A percentile compares a stretch with the other conserved stretches of the same genome.
Evolutionary conservation across 768 basidiomycete species (phyloP).

Genomic region (Termitomyces sp.): DNA sequence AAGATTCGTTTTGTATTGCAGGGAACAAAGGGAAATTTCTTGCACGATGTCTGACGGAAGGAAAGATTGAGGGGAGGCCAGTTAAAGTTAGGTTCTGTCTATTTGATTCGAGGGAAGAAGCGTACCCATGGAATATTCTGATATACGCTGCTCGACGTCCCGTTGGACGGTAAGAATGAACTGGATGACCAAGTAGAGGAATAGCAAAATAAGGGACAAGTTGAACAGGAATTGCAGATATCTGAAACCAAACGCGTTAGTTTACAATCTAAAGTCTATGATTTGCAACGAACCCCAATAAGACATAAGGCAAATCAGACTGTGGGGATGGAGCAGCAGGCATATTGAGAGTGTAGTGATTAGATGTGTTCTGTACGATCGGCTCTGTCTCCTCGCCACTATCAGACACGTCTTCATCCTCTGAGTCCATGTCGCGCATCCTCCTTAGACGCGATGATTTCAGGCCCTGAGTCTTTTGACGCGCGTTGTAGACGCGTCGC

Average conservation of each 20-base stretch:
- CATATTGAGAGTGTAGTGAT: slow-evolving; percentile 83
- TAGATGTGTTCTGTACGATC: slow-evolving; percentile 48
- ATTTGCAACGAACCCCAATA: slow-evolving; percentile 66
- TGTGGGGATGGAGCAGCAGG: slow-evolving; percentile 50
- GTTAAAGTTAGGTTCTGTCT: not conserved
- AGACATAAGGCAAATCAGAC: slow-evolving; percentile 72
- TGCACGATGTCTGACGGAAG: slow-evolving; percentile 71
- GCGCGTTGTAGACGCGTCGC: slow-evolving; percentile 58
- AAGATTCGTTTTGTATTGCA: slow-evolving; percentile 76
- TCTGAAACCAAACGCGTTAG: slow-evolving; percentile 32
- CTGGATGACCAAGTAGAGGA: slow-evolving; percentile 79
- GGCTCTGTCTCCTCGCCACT: slow-evolving; percentile 44
- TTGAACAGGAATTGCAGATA: slow-evolving; percentile 97
- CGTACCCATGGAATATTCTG: slow-evolving; percentile 85
- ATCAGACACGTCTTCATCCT: slow-evolving; percentile 36
- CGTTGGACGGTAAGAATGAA: slow-evolving; percentile 87
- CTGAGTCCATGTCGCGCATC: slow-evolving; percentile 26
- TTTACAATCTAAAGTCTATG: slow-evolving; percentile 1
- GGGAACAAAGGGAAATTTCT: slow-evolving; percentile 85
- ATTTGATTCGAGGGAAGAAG: slow-evolving; percentile 1
- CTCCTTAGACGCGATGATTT: slow-evolving; percentile 13
- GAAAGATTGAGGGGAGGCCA: not conserved
- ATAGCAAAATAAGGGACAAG: slow-evolving; percentile 72
- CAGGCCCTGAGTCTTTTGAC: slow-evolving; percentile 40
- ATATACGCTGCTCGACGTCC: slow-evolving; percentile 84